These are phyloP conservation scores for Tulasnella sp. DNA, from an alignment of 768 basidiomycete species.

Conservation along the genomic window DNA sequence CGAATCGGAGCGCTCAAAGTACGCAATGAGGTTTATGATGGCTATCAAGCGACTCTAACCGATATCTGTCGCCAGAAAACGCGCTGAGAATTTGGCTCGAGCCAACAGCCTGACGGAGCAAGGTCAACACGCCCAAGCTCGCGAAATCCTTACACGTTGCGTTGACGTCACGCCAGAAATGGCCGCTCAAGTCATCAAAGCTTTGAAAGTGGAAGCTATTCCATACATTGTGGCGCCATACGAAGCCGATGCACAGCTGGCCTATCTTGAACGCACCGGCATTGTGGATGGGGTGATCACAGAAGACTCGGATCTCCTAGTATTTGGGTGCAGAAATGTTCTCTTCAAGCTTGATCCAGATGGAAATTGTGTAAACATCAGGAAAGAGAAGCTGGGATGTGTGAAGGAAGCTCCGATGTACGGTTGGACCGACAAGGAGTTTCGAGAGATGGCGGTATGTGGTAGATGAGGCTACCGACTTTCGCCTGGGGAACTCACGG, in stretches of 20 bases:
- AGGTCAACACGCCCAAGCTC: constrained; percentile 74
- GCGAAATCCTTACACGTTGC: constrained; percentile 85
- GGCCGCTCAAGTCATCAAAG: constrained; percentile 97
- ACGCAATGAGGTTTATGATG: constrained; percentile 22
- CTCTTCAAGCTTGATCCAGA: constrained; percentile 85
- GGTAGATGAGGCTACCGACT: not conserved
- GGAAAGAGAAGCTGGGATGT: constrained; percentile 37
- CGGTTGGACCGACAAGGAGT: constrained; percentile 87
- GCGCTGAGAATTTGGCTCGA: constrained; percentile 69
- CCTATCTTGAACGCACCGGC: constrained; percentile 79
- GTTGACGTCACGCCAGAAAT: constrained; percentile 95
- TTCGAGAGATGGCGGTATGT: constrained; percentile 76
- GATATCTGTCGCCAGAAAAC: constrained; percentile 43
- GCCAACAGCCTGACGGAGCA: constrained; percentile 71
- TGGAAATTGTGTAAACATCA: constrained; percentile 41
- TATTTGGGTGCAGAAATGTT: constrained; percentile 90
- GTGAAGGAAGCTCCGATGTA: constrained; percentile 66
- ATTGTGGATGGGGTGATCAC: constrained; percentile 89
- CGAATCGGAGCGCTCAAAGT: constrained; percentile 68
- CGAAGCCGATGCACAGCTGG: constrained; percentile 96
- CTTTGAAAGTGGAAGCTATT: constrained; percentile 73
- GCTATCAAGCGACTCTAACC: not conserved
- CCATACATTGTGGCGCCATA: constrained; percentile 93
- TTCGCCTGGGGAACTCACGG: not conserved
- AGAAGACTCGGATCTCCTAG: constrained; percentile 95